Evolutionary conservation across 306 rosid species (phyloP), one percentile per base, ranked within the genome.

Genomic region (barrel medic (Medicago truncatula)): DNA sequence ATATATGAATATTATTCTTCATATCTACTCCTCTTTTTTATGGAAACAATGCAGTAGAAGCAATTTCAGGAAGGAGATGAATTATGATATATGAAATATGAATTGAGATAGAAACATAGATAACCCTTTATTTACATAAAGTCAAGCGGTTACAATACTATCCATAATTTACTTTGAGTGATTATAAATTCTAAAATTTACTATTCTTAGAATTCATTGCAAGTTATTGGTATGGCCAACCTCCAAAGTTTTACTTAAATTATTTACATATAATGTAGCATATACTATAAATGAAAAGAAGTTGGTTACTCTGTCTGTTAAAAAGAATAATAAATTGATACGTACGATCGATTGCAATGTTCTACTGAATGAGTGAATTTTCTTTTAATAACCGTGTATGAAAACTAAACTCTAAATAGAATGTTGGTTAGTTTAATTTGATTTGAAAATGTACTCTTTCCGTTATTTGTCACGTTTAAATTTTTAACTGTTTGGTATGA

Each of bases 31-130:
- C 17, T 52, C 53, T 39, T 41, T 38, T 49, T 68, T 60, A 16
- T 52, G 61, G 77, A 41, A 69, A 75, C 17, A 25, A 50, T 41
- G 50, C 16, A 17, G 39, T 70, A 4, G 20, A 81, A 63, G 81
- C 58, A 75, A 61, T 75, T 60, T 39, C 20, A 74, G 10, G 23
- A 47, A 36, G 31, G 64, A 38, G 65, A 46, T 44, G 36, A 44
- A 6, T 70, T 47, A 46, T 69, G 36, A 17, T 46, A 34, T 46
- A 57, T 31, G 64, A 78, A 59, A 46, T 69, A 15, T 70, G 62
- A 47, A 20, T 54, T 56, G 47, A 41, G 75, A 56, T 40, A 11
- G 44, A 28, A 44, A 57, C 12, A 28, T 34, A 46, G 40, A 6
- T 58, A 40, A 44, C 61, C 39, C 16, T 43, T 34, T 67, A 20